These are phyloP conservation scores for Lachnellula arida DNA, from an alignment of 2,329 filamentous ascomycete genomes.

Conservation along the genomic window DNA sequence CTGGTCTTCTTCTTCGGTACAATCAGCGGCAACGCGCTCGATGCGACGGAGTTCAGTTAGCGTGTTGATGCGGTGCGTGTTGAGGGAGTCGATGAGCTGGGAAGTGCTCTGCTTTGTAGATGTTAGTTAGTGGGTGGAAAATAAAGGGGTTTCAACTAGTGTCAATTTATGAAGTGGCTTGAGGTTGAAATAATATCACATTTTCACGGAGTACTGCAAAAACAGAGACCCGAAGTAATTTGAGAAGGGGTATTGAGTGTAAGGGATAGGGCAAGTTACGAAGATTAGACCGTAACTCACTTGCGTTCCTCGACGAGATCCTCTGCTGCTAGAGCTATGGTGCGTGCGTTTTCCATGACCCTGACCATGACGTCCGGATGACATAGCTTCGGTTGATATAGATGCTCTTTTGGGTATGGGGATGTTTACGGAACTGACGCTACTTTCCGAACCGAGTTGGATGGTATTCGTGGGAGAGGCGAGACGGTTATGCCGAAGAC, in stretches of 20 bases:
- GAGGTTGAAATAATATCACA: background rate
- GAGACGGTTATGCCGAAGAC: background rate
- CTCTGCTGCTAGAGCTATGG: slow-evolving; percentile 17
- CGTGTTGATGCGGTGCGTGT: slow-evolving; percentile 66
- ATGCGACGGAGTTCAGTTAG: slow-evolving; percentile 67
- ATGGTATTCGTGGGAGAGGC: background rate
- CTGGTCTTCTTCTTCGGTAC: slow-evolving; percentile 51
- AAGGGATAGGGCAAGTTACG: slow-evolving; percentile 19
- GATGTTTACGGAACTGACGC: background rate
- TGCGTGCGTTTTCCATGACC: slow-evolving; percentile 13
- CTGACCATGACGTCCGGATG: slow-evolving; percentile 12
- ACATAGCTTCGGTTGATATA: slow-evolving; percentile 13
- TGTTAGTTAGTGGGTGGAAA: slow-evolving; percentile 6
- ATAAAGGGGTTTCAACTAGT: background rate
- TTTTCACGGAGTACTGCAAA: background rate
- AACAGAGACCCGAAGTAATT: background rate
- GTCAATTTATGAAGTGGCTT: background rate
- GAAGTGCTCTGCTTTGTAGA: slow-evolving; percentile 24
- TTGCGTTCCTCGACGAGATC: slow-evolving; percentile 23
- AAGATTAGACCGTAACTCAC: slow-evolving; percentile 30
- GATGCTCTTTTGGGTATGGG: background rate
- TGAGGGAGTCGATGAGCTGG: slow-evolving; percentile 59
- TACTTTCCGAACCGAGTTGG: background rate
- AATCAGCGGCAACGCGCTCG: slow-evolving; percentile 58
- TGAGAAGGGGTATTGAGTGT: background rate